These are phyloP conservation scores for Kernera saxatilis DNA, from an alignment of 345 rosid genomes.

Conservation along the genomic window DNA sequence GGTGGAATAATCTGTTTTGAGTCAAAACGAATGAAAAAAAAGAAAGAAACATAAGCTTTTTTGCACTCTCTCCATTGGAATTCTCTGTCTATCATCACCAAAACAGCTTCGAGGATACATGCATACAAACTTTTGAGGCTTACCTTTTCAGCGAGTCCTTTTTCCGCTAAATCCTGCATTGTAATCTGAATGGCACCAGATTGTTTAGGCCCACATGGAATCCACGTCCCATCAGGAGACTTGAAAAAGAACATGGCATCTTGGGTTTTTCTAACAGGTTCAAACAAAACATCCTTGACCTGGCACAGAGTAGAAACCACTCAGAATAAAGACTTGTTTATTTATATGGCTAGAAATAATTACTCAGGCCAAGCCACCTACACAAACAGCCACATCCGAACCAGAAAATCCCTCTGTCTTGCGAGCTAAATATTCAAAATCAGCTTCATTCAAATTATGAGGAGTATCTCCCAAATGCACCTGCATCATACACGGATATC, in stretches of 20 bases:
- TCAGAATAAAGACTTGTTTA: neutral
- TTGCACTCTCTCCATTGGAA: neutral
- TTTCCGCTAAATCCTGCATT: constrained; percentile 74
- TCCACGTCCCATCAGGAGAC: constrained; percentile 52
- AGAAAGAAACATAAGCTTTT: constrained; percentile 1
- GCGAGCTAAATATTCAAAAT: constrained; percentile 70
- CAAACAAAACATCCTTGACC: constrained; percentile 92
- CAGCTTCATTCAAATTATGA: constrained; percentile 69
- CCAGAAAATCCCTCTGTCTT: constrained; percentile 87
- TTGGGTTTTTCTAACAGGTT: constrained; percentile 87
- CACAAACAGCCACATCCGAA: constrained; percentile 90
- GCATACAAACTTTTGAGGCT: neutral
- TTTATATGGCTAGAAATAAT: neutral
- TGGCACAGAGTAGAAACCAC: constrained; percentile 24
- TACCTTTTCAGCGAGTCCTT: constrained; percentile 70
- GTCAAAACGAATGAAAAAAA: neutral
- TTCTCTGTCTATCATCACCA: neutral
- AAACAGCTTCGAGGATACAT: neutral
- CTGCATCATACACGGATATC: constrained; percentile 30
- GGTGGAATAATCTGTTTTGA: constrained; percentile 75
- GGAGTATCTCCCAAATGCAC: constrained; percentile 96
- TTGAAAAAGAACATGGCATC: constrained; percentile 78
- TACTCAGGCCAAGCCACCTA: constrained; percentile 35
- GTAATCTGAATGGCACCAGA: constrained; percentile 60
- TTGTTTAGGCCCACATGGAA: constrained; percentile 84